Evolutionary conservation across 768 basidiomycete genomes (phyloP).

Genomic region (Suillus subluteus): DNA sequence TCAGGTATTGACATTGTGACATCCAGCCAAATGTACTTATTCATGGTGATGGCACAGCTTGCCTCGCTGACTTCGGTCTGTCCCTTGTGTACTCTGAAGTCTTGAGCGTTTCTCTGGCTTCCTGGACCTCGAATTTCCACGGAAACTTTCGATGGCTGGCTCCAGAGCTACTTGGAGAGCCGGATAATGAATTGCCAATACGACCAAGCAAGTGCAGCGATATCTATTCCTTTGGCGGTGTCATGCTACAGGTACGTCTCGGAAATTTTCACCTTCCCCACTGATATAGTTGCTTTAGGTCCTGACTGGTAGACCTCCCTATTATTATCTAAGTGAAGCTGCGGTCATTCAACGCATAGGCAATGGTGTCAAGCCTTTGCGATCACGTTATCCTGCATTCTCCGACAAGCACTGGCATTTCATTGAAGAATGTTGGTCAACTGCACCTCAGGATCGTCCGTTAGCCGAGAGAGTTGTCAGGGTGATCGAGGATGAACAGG

Average conservation of each 20-base stretch:
- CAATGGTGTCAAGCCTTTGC: slow-evolving; percentile 20
- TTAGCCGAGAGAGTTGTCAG: background rate
- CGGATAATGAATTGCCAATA: background rate
- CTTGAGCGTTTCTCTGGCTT: slow-evolving; percentile 22
- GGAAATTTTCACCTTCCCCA: slow-evolving; percentile 29
- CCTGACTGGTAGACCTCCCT: slow-evolving; percentile 21
- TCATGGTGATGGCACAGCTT: slow-evolving; percentile 40
- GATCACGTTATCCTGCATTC: slow-evolving; percentile 27
- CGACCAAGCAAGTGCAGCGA: slow-evolving; percentile 31
- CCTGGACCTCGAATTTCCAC: slow-evolving; percentile 27
- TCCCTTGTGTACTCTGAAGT: slow-evolving; percentile 43
- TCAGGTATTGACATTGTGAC: background rate
- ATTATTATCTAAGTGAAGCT: slow-evolving; percentile 25
- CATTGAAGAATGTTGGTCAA: slow-evolving; percentile 45
- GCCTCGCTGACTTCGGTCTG: slow-evolving; percentile 48
- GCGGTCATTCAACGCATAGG: slow-evolving; percentile 21
- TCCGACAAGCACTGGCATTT: slow-evolving; percentile 45
- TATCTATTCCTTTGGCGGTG: slow-evolving; percentile 48
- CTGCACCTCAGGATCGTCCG: slow-evolving; percentile 16
- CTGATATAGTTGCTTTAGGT: slow-evolving; percentile 12
- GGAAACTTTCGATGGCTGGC: slow-evolving; percentile 44
- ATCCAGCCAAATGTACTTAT: slow-evolving; percentile 31
- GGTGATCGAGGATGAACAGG: background rate
- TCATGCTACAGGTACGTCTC: slow-evolving; percentile 25
- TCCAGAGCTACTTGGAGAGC: slow-evolving; percentile 34